Evolutionary conservation across 495 filamentous ascomycete genomes (phyloP).

Genomic region (Aspergillus bertholletiae): DNA sequence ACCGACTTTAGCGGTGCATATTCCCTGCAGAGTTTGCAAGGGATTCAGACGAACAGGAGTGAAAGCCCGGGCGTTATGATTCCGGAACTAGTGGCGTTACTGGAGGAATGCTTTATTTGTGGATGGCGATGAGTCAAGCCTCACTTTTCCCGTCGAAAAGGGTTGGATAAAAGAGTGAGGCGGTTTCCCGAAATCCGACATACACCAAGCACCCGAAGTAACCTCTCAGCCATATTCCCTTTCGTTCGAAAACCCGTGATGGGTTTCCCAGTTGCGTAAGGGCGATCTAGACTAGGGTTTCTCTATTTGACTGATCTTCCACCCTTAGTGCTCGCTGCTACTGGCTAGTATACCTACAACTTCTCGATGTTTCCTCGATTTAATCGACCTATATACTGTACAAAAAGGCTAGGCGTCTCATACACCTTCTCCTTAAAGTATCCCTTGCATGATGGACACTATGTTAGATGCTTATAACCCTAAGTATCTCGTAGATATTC

Average conservation of each 20-base stretch:
- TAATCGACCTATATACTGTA: constrained; percentile 10
- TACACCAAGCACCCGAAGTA: constrained; percentile 13
- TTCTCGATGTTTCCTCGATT: constrained; percentile 3
- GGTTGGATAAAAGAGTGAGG: constrained; percentile 47
- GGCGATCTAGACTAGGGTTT: not conserved
- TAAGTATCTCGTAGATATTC: constrained; percentile 12
- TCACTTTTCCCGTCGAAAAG: constrained; percentile 30
- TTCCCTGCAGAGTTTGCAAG: constrained; percentile 23
- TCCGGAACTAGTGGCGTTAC: constrained; percentile 4
- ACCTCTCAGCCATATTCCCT: constrained; percentile 1
- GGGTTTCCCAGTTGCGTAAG: constrained; percentile 7
- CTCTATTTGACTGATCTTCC: constrained; percentile 6
- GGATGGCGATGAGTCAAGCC: constrained; percentile 21
- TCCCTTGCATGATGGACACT: constrained; percentile 13
- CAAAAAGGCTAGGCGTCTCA: constrained; percentile 1
- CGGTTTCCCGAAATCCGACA: constrained; percentile 27
- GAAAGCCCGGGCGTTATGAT: constrained; percentile 6
- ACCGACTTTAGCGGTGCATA: constrained; percentile 23
- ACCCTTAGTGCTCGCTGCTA: not conserved
- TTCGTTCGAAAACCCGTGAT: constrained; percentile 7
- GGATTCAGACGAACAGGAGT: constrained; percentile 12
- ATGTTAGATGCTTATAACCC: constrained; percentile 14
- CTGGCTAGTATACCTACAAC: constrained; percentile 1
- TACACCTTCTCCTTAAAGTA: not conserved
- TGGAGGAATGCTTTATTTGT: constrained; percentile 13